Evolutionary conservation across 2,329 filamentous ascomycete genomes (phyloP).

Genomic region (Boeremia exigua): DNA sequence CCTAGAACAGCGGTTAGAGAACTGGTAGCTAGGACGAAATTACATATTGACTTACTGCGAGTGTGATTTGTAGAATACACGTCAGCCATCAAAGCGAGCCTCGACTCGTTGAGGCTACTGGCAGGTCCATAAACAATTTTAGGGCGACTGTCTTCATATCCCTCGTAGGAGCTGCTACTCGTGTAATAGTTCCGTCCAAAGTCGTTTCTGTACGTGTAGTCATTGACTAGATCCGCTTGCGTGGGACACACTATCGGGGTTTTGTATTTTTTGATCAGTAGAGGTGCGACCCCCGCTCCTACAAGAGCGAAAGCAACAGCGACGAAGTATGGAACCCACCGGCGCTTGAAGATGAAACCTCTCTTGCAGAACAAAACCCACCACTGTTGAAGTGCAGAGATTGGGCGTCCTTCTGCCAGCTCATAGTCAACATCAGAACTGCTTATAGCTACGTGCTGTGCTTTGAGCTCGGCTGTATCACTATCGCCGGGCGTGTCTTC

Average conservation of each 20-base stretch:
- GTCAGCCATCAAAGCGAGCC: slow-evolving; percentile 22
- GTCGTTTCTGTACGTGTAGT: slow-evolving; percentile 20
- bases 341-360: slow-evolving; percentile 73
- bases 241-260: slow-evolving; percentile 51
- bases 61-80: slow-evolving; percentile 40
- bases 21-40: too few relatives aligned
- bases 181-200: slow-evolving; percentile 10
- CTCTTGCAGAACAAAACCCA: slow-evolving; percentile 78
- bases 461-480: slow-evolving; percentile 18
- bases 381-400: slow-evolving; percentile 72
- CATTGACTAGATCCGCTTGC: slow-evolving; percentile 26
- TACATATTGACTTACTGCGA: slow-evolving; percentile 1
- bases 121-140: slow-evolving; percentile 26
- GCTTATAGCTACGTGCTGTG: background rate
- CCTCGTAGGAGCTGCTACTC: background rate
- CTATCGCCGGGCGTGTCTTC: slow-evolving; percentile 34
- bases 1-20: background rate
- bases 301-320: slow-evolving; percentile 79
- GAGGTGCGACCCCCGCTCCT: slow-evolving; percentile 75
- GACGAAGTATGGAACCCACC: slow-evolving; percentile 74
- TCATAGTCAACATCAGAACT: slow-evolving; percentile 19
- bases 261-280: slow-evolving; percentile 69
- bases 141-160: background rate
- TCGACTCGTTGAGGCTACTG: slow-evolving; percentile 17
- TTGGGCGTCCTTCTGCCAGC: slow-evolving; percentile 70